Evolutionary conservation across 108 stramenopile genomes (phyloP), one percentile per base, ranked within the genome.

Genomic region (Epithemia pelagica): DNA sequence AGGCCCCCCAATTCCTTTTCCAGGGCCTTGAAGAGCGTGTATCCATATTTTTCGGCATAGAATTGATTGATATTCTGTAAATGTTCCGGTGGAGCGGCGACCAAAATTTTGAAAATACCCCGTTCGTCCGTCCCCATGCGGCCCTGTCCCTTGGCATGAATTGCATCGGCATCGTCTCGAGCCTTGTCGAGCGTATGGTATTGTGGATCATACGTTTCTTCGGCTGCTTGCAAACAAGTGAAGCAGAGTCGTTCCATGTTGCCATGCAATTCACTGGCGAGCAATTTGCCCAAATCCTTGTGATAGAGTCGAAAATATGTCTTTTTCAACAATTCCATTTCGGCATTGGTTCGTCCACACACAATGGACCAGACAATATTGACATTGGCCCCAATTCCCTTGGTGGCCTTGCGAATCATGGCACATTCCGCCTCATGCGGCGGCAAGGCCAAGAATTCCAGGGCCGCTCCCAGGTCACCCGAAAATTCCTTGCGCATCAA

Each of bases 1-100:
- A 46, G 10, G 8, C 87, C 87, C 33, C 82, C 64, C 26, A 88
- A 46, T 62, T 88, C 87, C 64, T 88, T 88, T 65, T 85, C 84
- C 71, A 88, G 66, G 0, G 87, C 87, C 59, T 79, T 75, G 60
- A 70, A 59, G 8, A 88, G 73, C 26, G 82, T 88, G 73, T 77
- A 77, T 52, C 84, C 82, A 52, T 83, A 77, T 66, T 82, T 83
- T 27, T 76, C 78, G 1, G 81, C 75, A 54, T 88, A 88, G 28
- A 60, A 77, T 30, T 72, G 23, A 66, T 71, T 62, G 22, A 80
- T 72, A 53, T 66, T 75, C 31, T 71, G 26, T 24, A 82, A 62
- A 61, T 78, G 68, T 27, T 77, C 62, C 0, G 76, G 76, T 1
- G 77, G 81, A 22, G 76, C 53, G 32, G 75, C 76, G 30, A 79